Base-by-base conservation (phyloP, 306 rosid genomes). In the Oxytropis ochrocephala region DNA sequence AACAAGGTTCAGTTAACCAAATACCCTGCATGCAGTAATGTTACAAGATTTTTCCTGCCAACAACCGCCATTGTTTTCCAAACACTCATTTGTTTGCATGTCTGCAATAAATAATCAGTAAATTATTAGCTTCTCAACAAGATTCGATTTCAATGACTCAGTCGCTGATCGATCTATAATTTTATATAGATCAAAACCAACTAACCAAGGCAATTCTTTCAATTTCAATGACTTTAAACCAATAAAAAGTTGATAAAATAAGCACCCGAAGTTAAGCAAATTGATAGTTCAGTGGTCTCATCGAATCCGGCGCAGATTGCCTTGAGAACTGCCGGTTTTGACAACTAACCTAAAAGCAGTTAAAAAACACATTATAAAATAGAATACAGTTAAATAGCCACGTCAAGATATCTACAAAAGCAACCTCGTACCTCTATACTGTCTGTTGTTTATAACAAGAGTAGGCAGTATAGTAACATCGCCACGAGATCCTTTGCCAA, bases 381-480 rank as follows among this genome's bases (percentile, higher is more conserved):
- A 35, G 48, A 62, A 65, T 42, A 54, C 38, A 6, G 27, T 18
- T 27, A 33, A 75, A 41, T 29, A 56, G 11, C 17, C 9, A 16
- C 0, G 39, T 71, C 14, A 19, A 41, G 61, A 64, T 56, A 38
- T 14, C 52, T 39, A 30, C 44, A 68, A 56, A 9, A 67, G 18
- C 63, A 50, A 56, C 50, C 48, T 69, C 69, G 11, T 24, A 90
- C 98, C 98, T 90, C 98, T 79, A 62, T 90, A 94, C 62, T n/a
- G n/a, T 83, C 97, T 75, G 81, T 75, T 75, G n/a, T 94, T 94
- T 86, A 94, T 90, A 50, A 94, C 86, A 64, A 94, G 95, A 74
- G 98, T 94, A 33, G 97, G 97, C 75, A 94, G 73, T 87, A 94
- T 90, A 4, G 97, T 94, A 79, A 94, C 96, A 85, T 94, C 98